Percentiles rank a stretch among this genome's conserved stretches.
Conservation (phyloP, 2,329 filamentous ascomycete genomes). For the Botrytis elliptica region DNA sequence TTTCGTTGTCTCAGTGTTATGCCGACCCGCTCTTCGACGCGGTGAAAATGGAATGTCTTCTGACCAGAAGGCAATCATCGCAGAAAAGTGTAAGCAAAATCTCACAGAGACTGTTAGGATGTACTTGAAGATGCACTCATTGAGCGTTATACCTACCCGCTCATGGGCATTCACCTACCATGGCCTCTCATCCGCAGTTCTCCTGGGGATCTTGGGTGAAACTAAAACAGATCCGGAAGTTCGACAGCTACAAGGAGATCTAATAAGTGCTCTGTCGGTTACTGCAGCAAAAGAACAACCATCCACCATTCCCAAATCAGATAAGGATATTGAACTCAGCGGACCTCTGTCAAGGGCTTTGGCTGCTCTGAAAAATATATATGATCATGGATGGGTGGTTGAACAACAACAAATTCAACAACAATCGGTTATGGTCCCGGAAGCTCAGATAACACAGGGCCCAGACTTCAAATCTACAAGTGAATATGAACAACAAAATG, state of each 20-base stretch:
- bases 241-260: slow-evolving; percentile 60
- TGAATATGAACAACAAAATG: slow-evolving; percentile 49
- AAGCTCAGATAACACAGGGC: slow-evolving; percentile 18
- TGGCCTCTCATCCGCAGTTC: slow-evolving; percentile 62
- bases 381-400: slow-evolving; percentile 60
- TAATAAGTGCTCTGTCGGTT: slow-evolving; percentile 62
- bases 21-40: slow-evolving; percentile 59
- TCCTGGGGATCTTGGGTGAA: slow-evolving; percentile 62
- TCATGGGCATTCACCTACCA: slow-evolving; percentile 70
- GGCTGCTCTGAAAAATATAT: slow-evolving; percentile 62
- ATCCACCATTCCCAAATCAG: slow-evolving; percentile 29
- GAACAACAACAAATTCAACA: slow-evolving; percentile 46
- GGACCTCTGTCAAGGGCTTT: slow-evolving; percentile 61
- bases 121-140: slow-evolving; percentile 67
- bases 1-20: slow-evolving; percentile 64
- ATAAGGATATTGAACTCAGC: slow-evolving; percentile 39
- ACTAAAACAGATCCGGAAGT: slow-evolving; percentile 64
- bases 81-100: slow-evolving; percentile 60
- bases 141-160: slow-evolving; percentile 64
- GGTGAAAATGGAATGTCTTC: slow-evolving; percentile 48
- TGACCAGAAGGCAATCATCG: slow-evolving; percentile 54
- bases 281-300: slow-evolving; percentile 60
- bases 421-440: slow-evolving; percentile 20
- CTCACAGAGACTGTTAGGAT: slow-evolving; percentile 65
- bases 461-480: slow-evolving; percentile 26